Evolutionary conservation across 1,284 basidiomycete species (phyloP).

Genomic region (Sanghuangporus sanghuang): DNA sequence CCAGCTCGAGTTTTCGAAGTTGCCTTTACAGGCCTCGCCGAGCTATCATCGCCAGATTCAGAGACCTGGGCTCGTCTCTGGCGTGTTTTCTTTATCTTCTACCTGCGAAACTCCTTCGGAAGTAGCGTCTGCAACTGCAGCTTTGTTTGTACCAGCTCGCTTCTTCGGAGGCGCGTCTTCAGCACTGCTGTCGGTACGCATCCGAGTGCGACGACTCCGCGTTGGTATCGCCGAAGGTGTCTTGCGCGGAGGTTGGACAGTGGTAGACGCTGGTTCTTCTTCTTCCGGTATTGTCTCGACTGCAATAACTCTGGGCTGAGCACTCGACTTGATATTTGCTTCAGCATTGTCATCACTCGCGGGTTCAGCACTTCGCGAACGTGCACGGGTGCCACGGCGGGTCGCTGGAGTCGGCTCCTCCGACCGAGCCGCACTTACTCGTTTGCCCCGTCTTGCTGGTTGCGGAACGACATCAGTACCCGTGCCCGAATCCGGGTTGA

Average conservation of each 20-base stretch:
- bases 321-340: slow-evolving; percentile 15
- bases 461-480: neutral
- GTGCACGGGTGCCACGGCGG: slow-evolving; percentile 13
- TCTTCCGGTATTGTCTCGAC: slow-evolving; percentile 15
- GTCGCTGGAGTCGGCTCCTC: neutral
- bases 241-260: slow-evolving; percentile 2
- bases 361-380: slow-evolving; percentile 14
- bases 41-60: slow-evolving; percentile 2
- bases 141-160: neutral
- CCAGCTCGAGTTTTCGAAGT: neutral
- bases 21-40: neutral
- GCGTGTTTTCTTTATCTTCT: slow-evolving; percentile 38
- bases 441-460: slow-evolving; percentile 5
- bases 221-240: neutral
- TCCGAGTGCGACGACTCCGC: slow-evolving; percentile 3
- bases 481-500: neutral
- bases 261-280: slow-evolving; percentile 7
- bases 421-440: neutral
- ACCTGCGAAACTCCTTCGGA: slow-evolving; percentile 16
- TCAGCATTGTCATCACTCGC: slow-evolving; percentile 17
- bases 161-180: slow-evolving; percentile 10
- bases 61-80: slow-evolving; percentile 22
- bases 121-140: neutral
- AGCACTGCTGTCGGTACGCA: neutral
- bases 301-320: neutral